A percentile compares a stretch with the other conserved stretches of the same genome.
phyloP scores from a whole-genome alignment of 495 filamentous ascomycete genomes.

The Penicillium tannophilum region DNA sequence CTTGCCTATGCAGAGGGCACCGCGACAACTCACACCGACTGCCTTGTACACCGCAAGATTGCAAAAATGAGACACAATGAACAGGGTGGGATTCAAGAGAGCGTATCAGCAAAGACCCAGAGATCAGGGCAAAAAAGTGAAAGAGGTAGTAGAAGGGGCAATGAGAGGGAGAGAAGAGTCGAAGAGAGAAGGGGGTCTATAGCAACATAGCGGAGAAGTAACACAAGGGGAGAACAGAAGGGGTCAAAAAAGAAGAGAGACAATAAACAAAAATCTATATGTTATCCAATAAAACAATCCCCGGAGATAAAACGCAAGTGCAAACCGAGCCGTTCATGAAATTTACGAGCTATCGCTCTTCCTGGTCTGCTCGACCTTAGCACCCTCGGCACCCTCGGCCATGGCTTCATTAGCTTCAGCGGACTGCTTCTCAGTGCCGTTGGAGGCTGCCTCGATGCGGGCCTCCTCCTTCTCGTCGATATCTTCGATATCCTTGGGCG shows the following conservation, averaged over 20 bases:
- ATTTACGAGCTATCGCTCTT: constrained; percentile 27
- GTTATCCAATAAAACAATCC: constrained; percentile 10
- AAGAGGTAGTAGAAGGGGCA: not conserved
- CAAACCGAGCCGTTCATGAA: constrained; percentile 19
- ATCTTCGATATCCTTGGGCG: constrained; percentile 74
- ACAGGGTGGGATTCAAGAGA: not conserved
- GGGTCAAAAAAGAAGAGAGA: constrained; percentile 8
- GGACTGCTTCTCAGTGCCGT: constrained; percentile 32
- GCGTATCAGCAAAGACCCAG: constrained; percentile 6
- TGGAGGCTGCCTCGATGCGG: constrained; percentile 29
- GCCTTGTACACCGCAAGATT: not conserved
- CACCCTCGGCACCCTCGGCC: constrained; percentile 46
- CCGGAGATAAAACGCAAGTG: constrained; percentile 6
- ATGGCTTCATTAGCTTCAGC: constrained; percentile 47
- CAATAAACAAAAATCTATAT: constrained; percentile 19
- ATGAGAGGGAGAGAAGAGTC: constrained; percentile 9
- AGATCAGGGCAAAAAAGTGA: constrained; percentile 9
- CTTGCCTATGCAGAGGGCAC: not conserved
- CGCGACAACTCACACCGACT: constrained; percentile 5
- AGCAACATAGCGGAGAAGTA: constrained; percentile 29
- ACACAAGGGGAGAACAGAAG: constrained; percentile 30
- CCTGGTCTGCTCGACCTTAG: constrained; percentile 39
- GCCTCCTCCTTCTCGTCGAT: constrained; percentile 75
- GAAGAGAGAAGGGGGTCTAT: constrained; percentile 19
- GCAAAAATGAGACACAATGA: not conserved